phyloP scores from a whole-genome alignment of 1,139 yeast genomes.

The Saccharomyces hybrid region DNA sequence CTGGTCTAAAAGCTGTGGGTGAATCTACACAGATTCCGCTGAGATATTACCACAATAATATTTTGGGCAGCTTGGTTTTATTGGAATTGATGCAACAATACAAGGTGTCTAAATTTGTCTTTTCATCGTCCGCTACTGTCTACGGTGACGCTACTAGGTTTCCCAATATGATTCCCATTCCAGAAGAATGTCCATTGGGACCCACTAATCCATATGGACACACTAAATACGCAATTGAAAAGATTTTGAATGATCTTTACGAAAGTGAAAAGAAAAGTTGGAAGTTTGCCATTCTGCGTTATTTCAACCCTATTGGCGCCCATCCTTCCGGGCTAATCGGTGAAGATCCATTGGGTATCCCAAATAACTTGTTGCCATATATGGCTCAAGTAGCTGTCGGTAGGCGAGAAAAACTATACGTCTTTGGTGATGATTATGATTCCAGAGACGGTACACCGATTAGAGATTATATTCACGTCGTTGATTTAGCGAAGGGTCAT shows the following conservation, averaged over 20 bases:
- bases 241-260: conserved; percentile 52
- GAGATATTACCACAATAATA: conserved; percentile 62
- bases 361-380: conserved; percentile 68
- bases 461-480: conserved; percentile 75
- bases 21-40: conserved; percentile 73
- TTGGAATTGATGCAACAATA: conserved; percentile 46
- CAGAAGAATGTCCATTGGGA: conserved; percentile 69
- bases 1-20: conserved; percentile 83
- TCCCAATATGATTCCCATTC: conserved; percentile 69
- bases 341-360: conserved; percentile 73
- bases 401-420: conserved; percentile 53
- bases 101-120: conserved; percentile 54
- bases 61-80: conserved; percentile 56
- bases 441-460: conserved; percentile 77
- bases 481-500: conserved; percentile 75
- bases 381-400: conserved; percentile 76
- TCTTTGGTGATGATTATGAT: conserved; percentile 63
- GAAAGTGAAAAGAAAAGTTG: conserved; percentile 40
- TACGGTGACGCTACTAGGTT: conserved; percentile 78
- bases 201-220: conserved; percentile 76
- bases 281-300: conserved; percentile 63
- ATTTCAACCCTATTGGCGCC: conserved; percentile 81
- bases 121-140: conserved; percentile 77
- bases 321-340: conserved; percentile 77
- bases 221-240: conserved; percentile 62